phyloP scores from a whole-genome alignment of 306 rosid genomes.

The Cicer arietinum region DNA sequence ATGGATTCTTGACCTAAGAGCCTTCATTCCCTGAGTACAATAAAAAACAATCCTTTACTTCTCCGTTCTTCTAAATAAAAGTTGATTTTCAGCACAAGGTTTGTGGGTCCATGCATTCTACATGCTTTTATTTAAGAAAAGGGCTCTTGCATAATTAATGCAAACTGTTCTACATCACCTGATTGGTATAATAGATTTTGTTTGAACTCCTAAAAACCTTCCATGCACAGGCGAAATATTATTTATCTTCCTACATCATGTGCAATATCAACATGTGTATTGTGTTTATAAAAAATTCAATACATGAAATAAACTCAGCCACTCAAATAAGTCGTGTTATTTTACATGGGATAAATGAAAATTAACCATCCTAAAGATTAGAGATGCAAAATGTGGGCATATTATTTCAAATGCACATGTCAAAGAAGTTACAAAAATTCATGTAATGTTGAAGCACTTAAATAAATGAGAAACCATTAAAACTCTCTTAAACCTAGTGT shows the following conservation, averaged over 20 bases:
- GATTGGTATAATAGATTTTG: constrained; percentile 6
- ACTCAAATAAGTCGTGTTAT: not conserved
- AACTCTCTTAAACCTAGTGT: not conserved
- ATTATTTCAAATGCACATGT: not conserved
- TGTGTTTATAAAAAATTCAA: not conserved
- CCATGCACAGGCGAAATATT: not conserved
- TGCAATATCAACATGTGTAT: not conserved
- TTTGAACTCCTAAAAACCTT: constrained; percentile 27
- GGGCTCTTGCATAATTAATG: not conserved
- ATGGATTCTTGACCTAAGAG: constrained; percentile 21
- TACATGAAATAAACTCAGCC: not conserved
- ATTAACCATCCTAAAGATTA: not conserved
- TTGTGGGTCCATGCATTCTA: not conserved
- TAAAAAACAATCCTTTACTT: not conserved
- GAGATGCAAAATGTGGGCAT: not conserved
- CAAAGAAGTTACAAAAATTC: constrained; percentile 6
- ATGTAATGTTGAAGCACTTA: not conserved
- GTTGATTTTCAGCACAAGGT: constrained; percentile 9
- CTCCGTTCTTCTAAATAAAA: constrained; percentile 14
- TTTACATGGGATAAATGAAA: not conserved
- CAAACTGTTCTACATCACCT: not conserved
- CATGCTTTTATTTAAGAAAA: not conserved
- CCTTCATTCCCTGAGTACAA: not conserved
- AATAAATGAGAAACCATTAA: not conserved
- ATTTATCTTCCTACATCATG: not conserved